Evolutionary conservation across 2,329 filamentous ascomycete genomes (phyloP), one percentile per base, ranked within the genome.

Genomic region (Colletotrichum tofieldiae): DNA sequence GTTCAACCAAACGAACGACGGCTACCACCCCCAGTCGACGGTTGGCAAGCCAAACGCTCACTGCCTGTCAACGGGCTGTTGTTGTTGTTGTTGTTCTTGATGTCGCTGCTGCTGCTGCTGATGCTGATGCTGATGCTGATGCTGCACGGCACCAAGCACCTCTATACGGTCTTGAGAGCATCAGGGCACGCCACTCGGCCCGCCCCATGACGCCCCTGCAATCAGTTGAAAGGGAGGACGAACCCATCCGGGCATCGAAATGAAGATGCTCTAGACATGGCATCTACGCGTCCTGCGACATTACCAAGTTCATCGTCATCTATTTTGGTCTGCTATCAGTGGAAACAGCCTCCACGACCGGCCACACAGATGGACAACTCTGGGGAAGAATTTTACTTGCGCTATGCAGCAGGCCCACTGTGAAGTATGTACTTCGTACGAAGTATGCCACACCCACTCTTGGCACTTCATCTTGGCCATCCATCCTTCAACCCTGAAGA

Each of bases 261-360:
- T 26, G 62, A n/a, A 55, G 49, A 54, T 55, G 51, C 62, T 45
- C 49, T 39, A 51, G 62, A 47, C 63, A 55, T 54, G 63, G 49
- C 37, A 16, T 54, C 35, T 63, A 56, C 64, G 43, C 37, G 43
- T 62, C 41, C 23, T 39, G 6, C 43, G 54, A 60, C 59, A 63
- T 69, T 69, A 39, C 23, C 59, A 59, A 52, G 69, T 59, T 64
- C 65, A 60, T 69, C 45, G 26, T 72, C 69, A 69, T 45, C 58
- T 69, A 64, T 39, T 41, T 64, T 59, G 18, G 55, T 56, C 23
- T 55, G 45, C 29, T n/a, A 61, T 47, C 39, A 41, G 58, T 37
- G 26, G 60, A 52, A 49, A 68, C 23, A 32, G 11, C 58, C 26
- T 39, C 43, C 45, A 43, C 39, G 49, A 61, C 41, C 49, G 67